Percentiles rank a stretch among this genome's conserved stretches.
Conservation (phyloP, 2,329 filamentous ascomycete genomes). For the Cryphonectria parasitica region DNA sequence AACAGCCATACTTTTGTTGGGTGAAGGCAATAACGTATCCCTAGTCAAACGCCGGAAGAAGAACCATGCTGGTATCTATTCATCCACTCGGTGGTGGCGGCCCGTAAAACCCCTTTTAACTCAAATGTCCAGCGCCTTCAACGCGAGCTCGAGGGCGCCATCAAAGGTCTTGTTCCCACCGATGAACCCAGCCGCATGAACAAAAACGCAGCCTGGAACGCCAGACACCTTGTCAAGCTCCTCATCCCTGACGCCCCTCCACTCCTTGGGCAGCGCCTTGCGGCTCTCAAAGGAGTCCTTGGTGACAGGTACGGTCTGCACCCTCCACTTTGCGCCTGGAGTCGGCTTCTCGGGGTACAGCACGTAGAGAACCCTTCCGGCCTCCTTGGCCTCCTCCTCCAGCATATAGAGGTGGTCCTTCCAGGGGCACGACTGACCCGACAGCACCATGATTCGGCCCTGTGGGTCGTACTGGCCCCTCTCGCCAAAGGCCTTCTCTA, state of each 20-base stretch:
- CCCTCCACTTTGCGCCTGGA: constrained; percentile 83
- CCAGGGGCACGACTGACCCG: constrained; percentile 82
- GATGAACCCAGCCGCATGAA: constrained; percentile 94
- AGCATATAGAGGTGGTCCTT: constrained; percentile 93
- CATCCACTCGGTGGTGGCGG: constrained; percentile 9
- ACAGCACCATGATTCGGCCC: constrained; percentile 81
- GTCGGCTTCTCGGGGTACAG: constrained; percentile 84
- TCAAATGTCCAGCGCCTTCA: constrained; percentile 65
- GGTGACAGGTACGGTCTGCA: constrained; percentile 86
- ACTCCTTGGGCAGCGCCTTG: constrained; percentile 86
- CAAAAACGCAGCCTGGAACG: constrained; percentile 80
- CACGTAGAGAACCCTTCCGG: constrained; percentile 76
- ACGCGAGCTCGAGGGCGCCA: constrained; percentile 83
- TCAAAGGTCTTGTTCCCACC: constrained; percentile 92
- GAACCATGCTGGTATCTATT: neutral
- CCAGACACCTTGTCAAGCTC: constrained; percentile 75
- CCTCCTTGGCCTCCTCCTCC: constrained; percentile 63
- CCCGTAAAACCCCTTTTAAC: neutral
- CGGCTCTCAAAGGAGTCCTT: constrained; percentile 89
- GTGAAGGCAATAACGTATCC: neutral
- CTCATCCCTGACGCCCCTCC: constrained; percentile 88
- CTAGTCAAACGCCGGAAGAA: neutral
- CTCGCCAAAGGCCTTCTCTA: constrained; percentile 73
- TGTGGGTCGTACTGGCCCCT: constrained; percentile 70
- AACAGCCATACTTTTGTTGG: neutral